Base-by-base conservation (phyloP, 2,329 filamentous ascomycete species). In the Biscogniauxia mediterranea region DNA sequence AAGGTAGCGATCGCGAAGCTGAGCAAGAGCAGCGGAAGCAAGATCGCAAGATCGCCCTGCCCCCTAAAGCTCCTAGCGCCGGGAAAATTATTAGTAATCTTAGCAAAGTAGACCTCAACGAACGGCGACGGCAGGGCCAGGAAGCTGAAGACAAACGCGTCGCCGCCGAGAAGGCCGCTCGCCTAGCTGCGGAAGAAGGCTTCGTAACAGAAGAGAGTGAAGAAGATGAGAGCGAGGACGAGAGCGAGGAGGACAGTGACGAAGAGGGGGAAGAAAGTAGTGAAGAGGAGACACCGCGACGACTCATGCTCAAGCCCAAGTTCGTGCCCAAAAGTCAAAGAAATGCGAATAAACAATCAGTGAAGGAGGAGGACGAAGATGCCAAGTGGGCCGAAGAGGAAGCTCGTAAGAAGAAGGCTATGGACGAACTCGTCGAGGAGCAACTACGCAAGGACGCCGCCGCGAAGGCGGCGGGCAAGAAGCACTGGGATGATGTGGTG, bases 391-490 rank as follows among this genome's bases (percentile, higher is more conserved):
- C 64, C 2, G 73, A 74, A 21, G 74, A 76, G 13, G 78, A 79
- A 60, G 86, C 82, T 1, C 84, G 86, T 42, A 87, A 85, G 64
- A 88, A 89, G 73, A 88, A 89, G 49, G 86, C 89, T 61, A 86
- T 90, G 13, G 89, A 97, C 73, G 88, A 85, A 60, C 80, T 98
- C 9, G 87, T 99, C 15, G 92, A 97, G 73, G 92, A 93, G 68
- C 93, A 98, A 73, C 87, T 98, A 52, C 88, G 90, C 70, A 91
- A 91, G 67, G 90, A 94, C 69, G 85, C 91, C 0, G 89, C 89
- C 3, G 91, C 90, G 21, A 86, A 88, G 58, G 88, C 88, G 0
- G 86, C 87, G 0, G 89, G 88, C 13, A 93, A 92, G 76, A 92
- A 91, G 73, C 88, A 92, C 70, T 97, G 93, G 93, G 93, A 97